Conservation (phyloP, 2,329 filamentous ascomycete species). For the Kalaharituber pfeilii region DNA sequence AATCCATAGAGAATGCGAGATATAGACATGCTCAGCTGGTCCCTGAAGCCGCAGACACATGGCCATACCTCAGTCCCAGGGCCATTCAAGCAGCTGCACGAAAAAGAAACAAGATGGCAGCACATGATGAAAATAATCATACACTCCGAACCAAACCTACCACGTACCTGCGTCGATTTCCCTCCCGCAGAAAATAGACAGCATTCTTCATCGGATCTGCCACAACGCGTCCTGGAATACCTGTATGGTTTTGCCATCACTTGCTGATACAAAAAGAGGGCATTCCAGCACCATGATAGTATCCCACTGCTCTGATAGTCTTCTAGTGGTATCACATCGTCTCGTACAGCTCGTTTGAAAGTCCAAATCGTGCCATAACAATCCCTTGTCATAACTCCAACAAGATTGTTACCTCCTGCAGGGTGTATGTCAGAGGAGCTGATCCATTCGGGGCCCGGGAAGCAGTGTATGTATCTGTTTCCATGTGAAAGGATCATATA, state of each 20-base stretch:
- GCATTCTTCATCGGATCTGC: constrained; percentile 92
- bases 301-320: constrained; percentile 77
- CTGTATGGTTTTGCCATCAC: constrained; percentile 85
- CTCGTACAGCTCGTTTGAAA: constrained; percentile 82
- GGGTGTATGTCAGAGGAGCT: constrained; percentile 86
- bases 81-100: no score
- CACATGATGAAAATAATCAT: no score
- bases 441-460: constrained; percentile 86
- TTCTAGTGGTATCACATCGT: constrained; percentile 87
- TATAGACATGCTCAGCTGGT: no score
- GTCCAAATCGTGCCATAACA: constrained; percentile 95
- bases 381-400: constrained; percentile 86
- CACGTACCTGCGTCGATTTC: constrained; percentile 35
- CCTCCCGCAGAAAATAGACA: constrained; percentile 82
- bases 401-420: constrained; percentile 81
- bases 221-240: constrained; percentile 96
- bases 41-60: no score
- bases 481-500: constrained; percentile 83
- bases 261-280: constrained; percentile 88
- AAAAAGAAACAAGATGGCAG: no score
- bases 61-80: no score
- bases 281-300: constrained; percentile 54
- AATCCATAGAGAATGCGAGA: no score
- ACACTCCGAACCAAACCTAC: no score
- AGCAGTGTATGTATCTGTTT: constrained; percentile 85